These are phyloP conservation scores for Cyclaneusma minus DNA, from an alignment of 2,329 filamentous ascomycete species.

Conservation along the genomic window DNA sequence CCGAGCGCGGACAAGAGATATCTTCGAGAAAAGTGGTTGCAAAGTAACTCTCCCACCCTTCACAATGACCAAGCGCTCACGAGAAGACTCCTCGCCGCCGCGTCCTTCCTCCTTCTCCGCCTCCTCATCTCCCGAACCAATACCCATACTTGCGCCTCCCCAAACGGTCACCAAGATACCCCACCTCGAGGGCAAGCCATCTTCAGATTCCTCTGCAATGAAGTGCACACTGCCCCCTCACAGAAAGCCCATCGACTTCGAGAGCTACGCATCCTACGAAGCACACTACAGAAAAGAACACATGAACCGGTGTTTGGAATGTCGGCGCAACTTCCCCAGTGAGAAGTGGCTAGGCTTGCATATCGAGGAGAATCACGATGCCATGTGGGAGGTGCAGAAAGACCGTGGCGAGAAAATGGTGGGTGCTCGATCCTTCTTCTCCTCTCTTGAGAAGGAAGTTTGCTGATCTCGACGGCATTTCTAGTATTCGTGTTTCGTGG, in stretches of 20 bases:
- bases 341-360: slow-evolving; percentile 68
- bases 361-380: slow-evolving; percentile 83
- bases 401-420: slow-evolving; percentile 80
- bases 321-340: slow-evolving; percentile 76
- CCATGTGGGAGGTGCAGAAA: slow-evolving; percentile 53
- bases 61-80: slow-evolving; percentile 44
- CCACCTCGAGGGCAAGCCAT: slow-evolving; percentile 34
- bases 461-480: neutral
- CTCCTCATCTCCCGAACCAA: slow-evolving; percentile 15
- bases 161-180: slow-evolving; percentile 35
- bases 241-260: slow-evolving; percentile 51
- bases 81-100: slow-evolving; percentile 30
- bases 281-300: slow-evolving; percentile 71
- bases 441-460: too few relatives aligned
- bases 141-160: slow-evolving; percentile 5
- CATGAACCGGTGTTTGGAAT: slow-evolving; percentile 72
- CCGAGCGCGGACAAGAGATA: too few relatives aligned
- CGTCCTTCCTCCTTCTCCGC: slow-evolving; percentile 19
- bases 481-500: slow-evolving; percentile 78
- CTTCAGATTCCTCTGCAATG: slow-evolving; percentile 32
- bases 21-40: too few relatives aligned
- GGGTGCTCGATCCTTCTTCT: too few relatives aligned
- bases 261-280: slow-evolving; percentile 68
- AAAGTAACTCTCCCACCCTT: slow-evolving; percentile 5
- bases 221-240: slow-evolving; percentile 74